A percentile compares a stretch with the other conserved stretches of the same genome.
These are phyloP conservation scores for Skeletonema menzelii DNA, from an alignment of 108 stramenopile species.

Conservation along the genomic window DNA sequence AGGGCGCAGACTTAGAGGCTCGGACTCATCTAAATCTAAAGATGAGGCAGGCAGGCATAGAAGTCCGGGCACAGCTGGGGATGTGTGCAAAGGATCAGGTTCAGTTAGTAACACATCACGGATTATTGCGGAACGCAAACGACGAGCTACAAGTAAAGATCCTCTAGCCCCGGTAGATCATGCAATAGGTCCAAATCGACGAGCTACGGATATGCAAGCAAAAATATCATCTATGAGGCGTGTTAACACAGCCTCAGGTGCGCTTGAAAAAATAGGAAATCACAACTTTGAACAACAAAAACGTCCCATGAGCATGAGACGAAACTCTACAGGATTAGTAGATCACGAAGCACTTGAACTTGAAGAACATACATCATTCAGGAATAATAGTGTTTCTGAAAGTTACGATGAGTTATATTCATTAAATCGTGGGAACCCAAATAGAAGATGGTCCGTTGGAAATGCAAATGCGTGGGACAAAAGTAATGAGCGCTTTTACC, in stretches of 20 bases:
- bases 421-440: not conserved
- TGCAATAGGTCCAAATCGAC: not conserved
- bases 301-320: not conserved
- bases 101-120: not conserved
- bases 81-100: no score
- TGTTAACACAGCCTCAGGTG: not conserved
- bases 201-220: not conserved
- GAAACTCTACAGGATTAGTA: not conserved
- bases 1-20: no score
- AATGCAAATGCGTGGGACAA: not conserved
- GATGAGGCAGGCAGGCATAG: no score
- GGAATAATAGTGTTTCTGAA: not conserved
- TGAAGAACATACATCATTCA: not conserved
- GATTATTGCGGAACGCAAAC: not conserved
- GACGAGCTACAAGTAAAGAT: not conserved
- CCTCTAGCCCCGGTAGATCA: not conserved
- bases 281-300: not conserved
- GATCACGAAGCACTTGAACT: not conserved
- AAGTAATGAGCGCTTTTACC: not conserved
- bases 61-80: no score
- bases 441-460: not conserved
- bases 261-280: not conserved
- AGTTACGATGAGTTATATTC: not conserved
- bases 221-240: not conserved
- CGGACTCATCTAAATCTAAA: no score